Evolutionary conservation across 2,329 filamentous ascomycete species (phyloP).

Genomic region (Uncinocarpus reesii): DNA sequence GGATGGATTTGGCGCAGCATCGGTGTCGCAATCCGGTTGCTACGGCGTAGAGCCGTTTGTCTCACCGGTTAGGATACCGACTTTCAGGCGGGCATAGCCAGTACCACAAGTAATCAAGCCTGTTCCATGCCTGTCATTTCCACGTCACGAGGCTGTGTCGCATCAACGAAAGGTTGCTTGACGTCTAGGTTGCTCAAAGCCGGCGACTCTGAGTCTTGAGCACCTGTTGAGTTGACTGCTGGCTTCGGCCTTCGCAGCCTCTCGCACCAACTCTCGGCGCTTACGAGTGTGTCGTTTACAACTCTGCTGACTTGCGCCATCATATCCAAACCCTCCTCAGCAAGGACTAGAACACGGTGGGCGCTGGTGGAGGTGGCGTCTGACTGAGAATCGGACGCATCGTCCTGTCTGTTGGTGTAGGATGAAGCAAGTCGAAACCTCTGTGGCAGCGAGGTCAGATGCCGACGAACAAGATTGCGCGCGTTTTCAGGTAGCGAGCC

Average conservation of each 20-base stretch:
- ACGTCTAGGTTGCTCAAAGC: conserved; percentile 4
- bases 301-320: conserved; percentile 83
- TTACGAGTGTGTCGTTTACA: conserved; percentile 77
- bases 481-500: conserved; percentile 85
- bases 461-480: conserved; percentile 66
- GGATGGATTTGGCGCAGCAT: no score
- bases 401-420: conserved; percentile 26
- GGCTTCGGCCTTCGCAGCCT: conserved; percentile 50
- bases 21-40: no score
- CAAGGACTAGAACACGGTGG: conserved; percentile 71
- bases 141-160: conserved; percentile 22
- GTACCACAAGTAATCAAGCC: conserved; percentile 20
- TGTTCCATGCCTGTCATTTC: conserved; percentile 29
- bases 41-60: no score
- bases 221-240: background rate
- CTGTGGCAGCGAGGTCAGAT: conserved; percentile 74
- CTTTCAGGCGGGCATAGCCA: no score
- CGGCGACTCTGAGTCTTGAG: background rate
- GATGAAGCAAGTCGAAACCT: conserved; percentile 66
- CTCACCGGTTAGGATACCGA: no score
- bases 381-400: conserved; percentile 27
- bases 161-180: conserved; percentile 18
- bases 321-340: conserved; percentile 86
- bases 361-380: conserved; percentile 47
- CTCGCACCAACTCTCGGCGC: conserved; percentile 86